phyloP scores from a whole-genome alignment of 2,329 filamentous ascomycete genomes.

The Canariomyces notabilis region DNA sequence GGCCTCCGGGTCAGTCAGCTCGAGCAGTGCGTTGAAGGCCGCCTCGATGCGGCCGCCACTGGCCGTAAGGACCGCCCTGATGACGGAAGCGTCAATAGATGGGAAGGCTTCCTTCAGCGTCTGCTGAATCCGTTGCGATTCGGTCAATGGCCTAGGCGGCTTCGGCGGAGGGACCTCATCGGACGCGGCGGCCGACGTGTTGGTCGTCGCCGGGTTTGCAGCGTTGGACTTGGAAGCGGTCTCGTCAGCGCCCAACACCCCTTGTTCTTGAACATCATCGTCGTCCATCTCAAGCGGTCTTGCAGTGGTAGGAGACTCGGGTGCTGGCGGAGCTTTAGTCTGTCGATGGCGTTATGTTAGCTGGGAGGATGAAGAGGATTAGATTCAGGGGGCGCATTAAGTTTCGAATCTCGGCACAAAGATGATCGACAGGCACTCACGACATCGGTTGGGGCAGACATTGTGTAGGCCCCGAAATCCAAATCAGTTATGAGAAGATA shows the following conservation, averaged over 20 bases:
- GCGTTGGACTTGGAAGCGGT: constrained; percentile 26
- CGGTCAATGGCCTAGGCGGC: constrained; percentile 75
- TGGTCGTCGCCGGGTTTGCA: constrained; percentile 24
- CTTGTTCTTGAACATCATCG: constrained; percentile 62
- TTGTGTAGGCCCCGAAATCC: constrained; percentile 25
- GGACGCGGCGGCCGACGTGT: constrained; percentile 31
- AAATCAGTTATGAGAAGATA: neutral
- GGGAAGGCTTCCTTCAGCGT: constrained; percentile 95
- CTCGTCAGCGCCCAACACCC: constrained; percentile 41
- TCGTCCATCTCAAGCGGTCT: constrained; percentile 64
- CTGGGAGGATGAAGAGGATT: constrained; percentile 6
- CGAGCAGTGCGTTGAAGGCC: constrained; percentile 89
- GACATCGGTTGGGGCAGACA: constrained; percentile 40
- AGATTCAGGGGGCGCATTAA: constrained; percentile 8
- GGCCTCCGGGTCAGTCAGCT: constrained; percentile 76
- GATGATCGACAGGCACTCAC: constrained; percentile 32
- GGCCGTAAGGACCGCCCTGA: constrained; percentile 82
- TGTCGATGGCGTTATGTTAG: constrained; percentile 27
- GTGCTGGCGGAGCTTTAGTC: constrained; percentile 41
- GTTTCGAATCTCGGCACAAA: constrained; percentile 2
- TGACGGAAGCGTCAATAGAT: constrained; percentile 68
- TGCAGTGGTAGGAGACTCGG: constrained; percentile 63
- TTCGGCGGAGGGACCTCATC: constrained; percentile 61
- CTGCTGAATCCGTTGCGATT: constrained; percentile 77
- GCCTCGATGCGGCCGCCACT: constrained; percentile 85